These are phyloP conservation scores for Geotrichum aggregatum DNA, from an alignment of 1,139 yeast species.

Conservation along the genomic window DNA sequence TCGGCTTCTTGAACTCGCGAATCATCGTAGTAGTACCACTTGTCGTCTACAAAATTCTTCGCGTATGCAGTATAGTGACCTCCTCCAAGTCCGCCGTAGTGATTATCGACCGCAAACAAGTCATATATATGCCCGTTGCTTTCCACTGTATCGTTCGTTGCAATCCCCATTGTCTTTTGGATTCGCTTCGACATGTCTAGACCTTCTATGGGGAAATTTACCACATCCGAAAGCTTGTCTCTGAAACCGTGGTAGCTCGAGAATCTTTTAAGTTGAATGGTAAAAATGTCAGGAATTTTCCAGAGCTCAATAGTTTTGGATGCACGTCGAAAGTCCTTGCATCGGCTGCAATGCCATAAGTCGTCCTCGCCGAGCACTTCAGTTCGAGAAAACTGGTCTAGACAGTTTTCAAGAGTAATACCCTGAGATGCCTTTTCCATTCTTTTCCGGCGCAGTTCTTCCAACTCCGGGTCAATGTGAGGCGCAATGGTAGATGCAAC, in stretches of 20 bases:
- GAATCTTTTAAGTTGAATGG: slow-evolving; percentile 86
- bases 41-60: slow-evolving; percentile 66
- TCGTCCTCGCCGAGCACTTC: slow-evolving; percentile 87
- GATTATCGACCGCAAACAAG: slow-evolving; percentile 88
- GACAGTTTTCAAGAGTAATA: slow-evolving; percentile 68
- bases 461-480: slow-evolving; percentile 43
- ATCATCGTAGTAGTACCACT: slow-evolving; percentile 92
- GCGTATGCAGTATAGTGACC: slow-evolving; percentile 95
- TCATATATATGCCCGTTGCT: slow-evolving; percentile 58
- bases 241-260: slow-evolving; percentile 80
- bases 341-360: slow-evolving; percentile 88
- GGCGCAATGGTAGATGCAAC: slow-evolving; percentile 10
- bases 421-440: slow-evolving; percentile 43
- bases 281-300: slow-evolving; percentile 85
- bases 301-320: slow-evolving; percentile 87
- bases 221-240: slow-evolving; percentile 81
- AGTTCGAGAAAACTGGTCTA: slow-evolving; percentile 69
- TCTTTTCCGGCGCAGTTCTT: slow-evolving; percentile 50
- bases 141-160: slow-evolving; percentile 32
- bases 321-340: slow-evolving; percentile 87
- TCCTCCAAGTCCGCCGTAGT: slow-evolving; percentile 94
- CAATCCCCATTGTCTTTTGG: slow-evolving; percentile 32
- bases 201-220: slow-evolving; percentile 83
- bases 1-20: slow-evolving; percentile 60
- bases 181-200: slow-evolving; percentile 65